Evolutionary conservation across 2,329 filamentous ascomycete species (phyloP), one percentile per base, ranked within the genome.

Genomic region (Harringtonia aguacate): DNA sequence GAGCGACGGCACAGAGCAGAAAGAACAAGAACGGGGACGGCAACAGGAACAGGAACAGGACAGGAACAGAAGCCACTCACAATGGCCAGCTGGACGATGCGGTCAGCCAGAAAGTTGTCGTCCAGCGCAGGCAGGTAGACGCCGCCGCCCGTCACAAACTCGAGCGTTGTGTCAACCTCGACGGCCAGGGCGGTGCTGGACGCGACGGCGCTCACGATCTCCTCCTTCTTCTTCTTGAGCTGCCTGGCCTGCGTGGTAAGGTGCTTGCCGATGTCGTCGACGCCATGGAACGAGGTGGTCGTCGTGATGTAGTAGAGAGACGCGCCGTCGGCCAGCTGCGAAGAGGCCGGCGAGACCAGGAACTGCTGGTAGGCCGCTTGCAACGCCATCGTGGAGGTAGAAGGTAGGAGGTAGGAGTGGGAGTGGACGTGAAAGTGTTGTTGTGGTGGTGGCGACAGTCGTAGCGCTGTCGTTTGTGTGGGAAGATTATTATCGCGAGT

Each of bases 41-140:
- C 28, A 8, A 13, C 28, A 13, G 28, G 8, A 8, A 29, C 28
- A 29, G 28, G 28, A 8, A 13, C 13, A 29, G 28, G 28, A 13
- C 28, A 29, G 35, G n/a, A n/a, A n/a, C n/a, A n/a, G n/a, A n/a
- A n/a, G n/a, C n/a, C n/a, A 74, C 84, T 60, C 72, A 95, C 89
- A 66, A 94, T 79, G 39, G 86, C 78, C 52, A 97, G 73, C 41
- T 77, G 79, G 49, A 88, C 88, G 44, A 77, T 77, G 56, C 82
- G 82, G 63, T 95, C 88, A 45, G 85, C 71, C 46, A 98, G 67
- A 62, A 97, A 95, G 68, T 95, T 95, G 69, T 95, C 88, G 57
- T 97, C 90, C 39, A 98, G 71, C 39, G 80, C 80, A 6, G 90
- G 90, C 45, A 97, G 75, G 66, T 92, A 97, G 51, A 82, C 75